Percentiles rank a stretch among this genome's conserved stretches.
These are phyloP conservation scores for Isabelozyma pseudorhagii DNA, from an alignment of 805 yeast species.

Conservation along the genomic window DNA sequence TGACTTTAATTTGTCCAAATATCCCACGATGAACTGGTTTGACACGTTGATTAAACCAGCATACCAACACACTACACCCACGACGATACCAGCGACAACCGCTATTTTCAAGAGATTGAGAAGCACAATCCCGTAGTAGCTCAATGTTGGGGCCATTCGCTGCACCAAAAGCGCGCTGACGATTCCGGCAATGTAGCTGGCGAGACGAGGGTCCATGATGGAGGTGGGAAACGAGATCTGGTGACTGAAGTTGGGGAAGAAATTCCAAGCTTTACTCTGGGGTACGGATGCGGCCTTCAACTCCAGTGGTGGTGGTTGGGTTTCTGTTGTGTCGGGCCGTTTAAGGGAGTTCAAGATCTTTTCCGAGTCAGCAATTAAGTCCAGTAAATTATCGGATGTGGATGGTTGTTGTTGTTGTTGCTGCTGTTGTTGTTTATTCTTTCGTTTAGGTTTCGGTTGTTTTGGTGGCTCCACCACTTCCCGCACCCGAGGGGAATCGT, in stretches of 20 bases:
- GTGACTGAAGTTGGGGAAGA: neutral
- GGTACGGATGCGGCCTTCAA: neutral
- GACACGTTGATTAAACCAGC: conserved; percentile 21
- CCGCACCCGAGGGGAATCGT: neutral
- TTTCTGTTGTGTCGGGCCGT: neutral
- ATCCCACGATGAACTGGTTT: conserved; percentile 4
- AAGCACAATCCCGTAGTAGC: conserved; percentile 14
- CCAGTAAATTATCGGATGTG: no score
- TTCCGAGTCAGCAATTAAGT: neutral
- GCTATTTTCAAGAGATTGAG: conserved; percentile 20
- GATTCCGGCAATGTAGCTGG: conserved; percentile 26
- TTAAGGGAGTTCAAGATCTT: neutral
- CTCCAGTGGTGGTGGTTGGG: neutral
- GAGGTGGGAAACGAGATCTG: neutral
- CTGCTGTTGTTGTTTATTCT: neutral
- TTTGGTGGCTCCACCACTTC: neutral
- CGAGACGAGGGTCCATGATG: neutral
- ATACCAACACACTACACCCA: conserved; percentile 26
- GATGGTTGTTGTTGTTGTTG: neutral
- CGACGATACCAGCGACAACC: conserved; percentile 18
- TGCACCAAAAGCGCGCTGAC: conserved; percentile 18
- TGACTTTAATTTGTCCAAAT: neutral
- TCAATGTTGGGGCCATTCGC: conserved; percentile 17
- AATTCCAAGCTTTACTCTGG: neutral
- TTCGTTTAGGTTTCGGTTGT: neutral